These are phyloP conservation scores for Nelumbo lutea DNA, from an alignment of 164 flowering plant genomes.

Conservation along the genomic window DNA sequence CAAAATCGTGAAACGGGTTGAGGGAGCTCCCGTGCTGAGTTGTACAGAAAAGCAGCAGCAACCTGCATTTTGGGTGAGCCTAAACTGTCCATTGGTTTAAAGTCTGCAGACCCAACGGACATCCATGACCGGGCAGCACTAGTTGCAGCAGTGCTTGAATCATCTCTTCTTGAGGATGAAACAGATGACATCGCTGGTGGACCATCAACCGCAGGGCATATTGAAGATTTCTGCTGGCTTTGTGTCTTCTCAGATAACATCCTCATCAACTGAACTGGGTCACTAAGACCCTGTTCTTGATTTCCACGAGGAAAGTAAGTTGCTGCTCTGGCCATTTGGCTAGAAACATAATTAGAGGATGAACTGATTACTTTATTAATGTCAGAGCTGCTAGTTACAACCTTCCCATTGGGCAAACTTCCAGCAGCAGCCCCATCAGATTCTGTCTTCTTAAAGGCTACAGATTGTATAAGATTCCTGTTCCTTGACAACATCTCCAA, in stretches of 20 bases:
- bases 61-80: slow-evolving; percentile 36
- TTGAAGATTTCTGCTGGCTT: slow-evolving; percentile 39
- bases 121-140: slow-evolving; percentile 79
- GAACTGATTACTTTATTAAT: slow-evolving; percentile 17
- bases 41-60: slow-evolving; percentile 52
- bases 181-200: slow-evolving; percentile 23
- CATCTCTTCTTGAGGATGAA: slow-evolving; percentile 45
- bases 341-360: slow-evolving; percentile 23
- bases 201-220: slow-evolving; percentile 20
- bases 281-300: slow-evolving; percentile 51
- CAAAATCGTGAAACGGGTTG: slow-evolving; percentile 30
- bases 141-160: slow-evolving; percentile 45
- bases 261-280: slow-evolving; percentile 73
- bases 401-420: slow-evolving; percentile 41
- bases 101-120: slow-evolving; percentile 58
- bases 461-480: slow-evolving; percentile 25
- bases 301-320: slow-evolving; percentile 29
- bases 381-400: slow-evolving; percentile 18
- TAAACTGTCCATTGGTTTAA: slow-evolving; percentile 35
- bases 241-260: slow-evolving; percentile 48
- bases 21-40: slow-evolving; percentile 40
- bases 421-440: slow-evolving; percentile 31
- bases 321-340: slow-evolving; percentile 26
- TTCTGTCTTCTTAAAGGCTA: slow-evolving; percentile 36
- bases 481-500: slow-evolving; percentile 31